Evolutionary conservation across 1,139 yeast species (phyloP).

Genomic region (Hemisphaericaspora subhashii): DNA sequence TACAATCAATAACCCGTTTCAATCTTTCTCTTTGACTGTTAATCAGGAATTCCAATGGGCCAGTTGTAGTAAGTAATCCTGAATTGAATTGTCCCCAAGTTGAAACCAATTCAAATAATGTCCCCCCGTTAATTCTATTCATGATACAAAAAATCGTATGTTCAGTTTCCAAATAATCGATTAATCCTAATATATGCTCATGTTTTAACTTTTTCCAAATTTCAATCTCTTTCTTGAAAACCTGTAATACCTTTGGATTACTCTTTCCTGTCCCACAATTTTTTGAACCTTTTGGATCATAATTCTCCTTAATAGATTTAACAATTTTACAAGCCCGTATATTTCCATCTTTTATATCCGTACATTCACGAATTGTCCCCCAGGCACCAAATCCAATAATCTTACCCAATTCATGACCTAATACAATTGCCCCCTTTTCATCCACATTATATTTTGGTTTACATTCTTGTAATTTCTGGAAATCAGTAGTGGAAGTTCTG

Average conservation of each 20-base stretch:
- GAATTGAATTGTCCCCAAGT: constrained; percentile 56
- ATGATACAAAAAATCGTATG: constrained; percentile 72
- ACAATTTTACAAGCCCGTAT: constrained; percentile 79
- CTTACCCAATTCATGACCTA: constrained; percentile 66
- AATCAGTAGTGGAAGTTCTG: constrained; percentile 38
- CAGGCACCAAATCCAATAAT: constrained; percentile 92
- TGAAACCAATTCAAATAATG: constrained; percentile 73
- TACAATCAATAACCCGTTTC: constrained; percentile 18
- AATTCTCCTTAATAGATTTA: constrained; percentile 42
- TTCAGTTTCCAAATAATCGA: constrained; percentile 61
- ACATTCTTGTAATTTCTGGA: constrained; percentile 26
- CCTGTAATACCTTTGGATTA: constrained; percentile 38
- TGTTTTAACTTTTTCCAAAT: constrained; percentile 64
- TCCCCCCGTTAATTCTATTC: constrained; percentile 73
- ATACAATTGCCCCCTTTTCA: constrained; percentile 60
- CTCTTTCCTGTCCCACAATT: constrained; percentile 5
- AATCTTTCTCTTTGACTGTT: constrained; percentile 26
- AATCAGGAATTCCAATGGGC: constrained; percentile 33
- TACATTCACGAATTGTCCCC: constrained; percentile 84
- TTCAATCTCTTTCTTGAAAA: constrained; percentile 68
- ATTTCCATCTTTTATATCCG: constrained; percentile 34
- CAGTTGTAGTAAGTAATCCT: constrained; percentile 27
- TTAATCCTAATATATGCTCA: constrained; percentile 57
- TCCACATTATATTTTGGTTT: constrained; percentile 42
- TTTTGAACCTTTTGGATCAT: constrained; percentile 9